Conservation (phyloP, 768 basidiomycete species). For the Leccinellum luteum region DNA sequence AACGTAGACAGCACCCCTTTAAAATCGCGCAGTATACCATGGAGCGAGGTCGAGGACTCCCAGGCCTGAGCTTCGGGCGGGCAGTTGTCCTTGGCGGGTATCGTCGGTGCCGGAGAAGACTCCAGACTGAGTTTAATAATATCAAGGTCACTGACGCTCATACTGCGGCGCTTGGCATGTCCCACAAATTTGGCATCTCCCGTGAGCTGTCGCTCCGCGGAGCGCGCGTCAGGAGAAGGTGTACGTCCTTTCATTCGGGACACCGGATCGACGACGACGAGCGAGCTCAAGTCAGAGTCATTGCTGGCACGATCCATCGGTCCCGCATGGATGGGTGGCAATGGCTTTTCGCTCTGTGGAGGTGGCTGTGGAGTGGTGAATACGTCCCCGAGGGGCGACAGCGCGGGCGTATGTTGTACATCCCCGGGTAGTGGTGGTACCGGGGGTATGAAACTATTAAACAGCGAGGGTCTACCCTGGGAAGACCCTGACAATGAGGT, state of each 20-base stretch:
- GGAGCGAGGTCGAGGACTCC: slow-evolving; percentile 45
- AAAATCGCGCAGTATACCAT: slow-evolving; percentile 70
- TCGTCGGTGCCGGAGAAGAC: slow-evolving; percentile 36
- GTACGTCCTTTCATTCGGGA: slow-evolving; percentile 37
- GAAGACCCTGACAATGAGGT: slow-evolving; percentile 35
- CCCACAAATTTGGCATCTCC: slow-evolving; percentile 29
- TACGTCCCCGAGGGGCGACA: slow-evolving; percentile 52
- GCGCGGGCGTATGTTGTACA: slow-evolving; percentile 34
- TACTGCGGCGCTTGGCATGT: slow-evolving; percentile 59
- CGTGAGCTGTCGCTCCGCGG: slow-evolving; percentile 24
- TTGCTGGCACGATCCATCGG: slow-evolving; percentile 36
- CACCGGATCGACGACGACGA: slow-evolving; percentile 54
- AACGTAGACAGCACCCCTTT: slow-evolving; percentile 68
- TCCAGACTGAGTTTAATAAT: slow-evolving; percentile 43
- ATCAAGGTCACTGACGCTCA: slow-evolving; percentile 70
- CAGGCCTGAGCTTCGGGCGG: slow-evolving; percentile 32
- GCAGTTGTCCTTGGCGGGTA: slow-evolving; percentile 31
- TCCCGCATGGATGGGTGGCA: slow-evolving; percentile 54
- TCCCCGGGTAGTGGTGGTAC: slow-evolving; percentile 50
- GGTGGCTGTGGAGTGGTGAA: slow-evolving; percentile 38
- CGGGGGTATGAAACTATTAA: slow-evolving; percentile 38
- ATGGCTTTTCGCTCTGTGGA: slow-evolving; percentile 52
- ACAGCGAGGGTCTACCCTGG: slow-evolving; percentile 28
- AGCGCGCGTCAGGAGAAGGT: slow-evolving; percentile 30
- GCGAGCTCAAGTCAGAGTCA: slow-evolving; percentile 52